Conservation (phyloP, 345 rosid species). For the Euclidium syriacum region DNA sequence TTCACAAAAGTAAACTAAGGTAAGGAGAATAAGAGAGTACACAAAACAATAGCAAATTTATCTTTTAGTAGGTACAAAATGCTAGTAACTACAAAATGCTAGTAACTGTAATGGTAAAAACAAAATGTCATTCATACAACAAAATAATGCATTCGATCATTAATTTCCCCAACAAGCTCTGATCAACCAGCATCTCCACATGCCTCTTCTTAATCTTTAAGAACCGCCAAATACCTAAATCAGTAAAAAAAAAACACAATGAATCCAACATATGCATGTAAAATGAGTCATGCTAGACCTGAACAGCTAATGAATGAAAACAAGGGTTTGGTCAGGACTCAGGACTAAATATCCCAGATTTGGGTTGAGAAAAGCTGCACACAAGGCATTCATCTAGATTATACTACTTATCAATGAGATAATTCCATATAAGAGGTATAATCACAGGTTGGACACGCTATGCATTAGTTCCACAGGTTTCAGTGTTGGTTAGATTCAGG, state of each 20-base stretch:
- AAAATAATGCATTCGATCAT: background rate
- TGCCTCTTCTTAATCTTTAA: slow-evolving; percentile 8
- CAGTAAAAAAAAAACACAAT: background rate
- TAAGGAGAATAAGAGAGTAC: background rate
- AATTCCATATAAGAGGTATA: background rate
- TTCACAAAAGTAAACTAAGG: background rate
- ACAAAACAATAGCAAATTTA: background rate
- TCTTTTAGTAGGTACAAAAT: background rate
- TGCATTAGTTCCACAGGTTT: background rate
- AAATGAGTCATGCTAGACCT: background rate
- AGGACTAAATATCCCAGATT: background rate
- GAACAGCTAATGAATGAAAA: background rate
- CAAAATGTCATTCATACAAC: background rate
- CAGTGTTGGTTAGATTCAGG: background rate
- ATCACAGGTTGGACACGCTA: background rate
- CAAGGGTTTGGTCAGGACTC: background rate
- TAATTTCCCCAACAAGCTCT: background rate
- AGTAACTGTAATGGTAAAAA: background rate
- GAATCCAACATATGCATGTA: background rate
- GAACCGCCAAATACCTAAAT: slow-evolving; percentile 54
- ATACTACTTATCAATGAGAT: background rate
- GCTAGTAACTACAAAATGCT: no score
- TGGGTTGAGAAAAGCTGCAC: no score
- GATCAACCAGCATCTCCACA: slow-evolving; percentile 2
- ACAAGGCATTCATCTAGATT: background rate